Evolutionary conservation across 2,329 filamentous ascomycete genomes (phyloP).

Genomic region (Fusarium nanum): DNA sequence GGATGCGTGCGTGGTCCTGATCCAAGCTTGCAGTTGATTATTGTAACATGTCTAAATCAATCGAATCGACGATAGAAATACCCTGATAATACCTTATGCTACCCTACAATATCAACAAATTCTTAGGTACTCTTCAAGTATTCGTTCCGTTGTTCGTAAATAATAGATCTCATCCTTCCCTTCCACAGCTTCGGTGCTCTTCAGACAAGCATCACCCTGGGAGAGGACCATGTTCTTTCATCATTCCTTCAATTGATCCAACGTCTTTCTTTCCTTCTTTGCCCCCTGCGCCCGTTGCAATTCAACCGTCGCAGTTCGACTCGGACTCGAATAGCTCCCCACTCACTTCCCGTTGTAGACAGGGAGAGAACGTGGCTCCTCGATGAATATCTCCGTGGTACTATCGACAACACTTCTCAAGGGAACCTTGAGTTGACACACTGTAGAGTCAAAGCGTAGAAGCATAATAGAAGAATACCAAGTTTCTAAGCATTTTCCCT

Average conservation of each 20-base stretch:
- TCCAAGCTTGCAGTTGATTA: background rate
- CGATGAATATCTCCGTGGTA: background rate
- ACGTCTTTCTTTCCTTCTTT: background rate
- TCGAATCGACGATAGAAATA: constrained; percentile 5
- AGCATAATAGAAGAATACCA: constrained; percentile 19
- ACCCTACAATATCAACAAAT: too few relatives aligned
- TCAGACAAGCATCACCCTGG: constrained; percentile 40
- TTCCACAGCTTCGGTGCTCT: constrained; percentile 37
- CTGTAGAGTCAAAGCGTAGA: constrained; percentile 15
- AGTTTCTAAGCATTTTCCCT: constrained; percentile 6
- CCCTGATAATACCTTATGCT: background rate
- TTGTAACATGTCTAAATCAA: constrained; percentile 3
- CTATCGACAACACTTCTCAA: background rate
- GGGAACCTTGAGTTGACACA: background rate
- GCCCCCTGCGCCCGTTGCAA: constrained; percentile 17
- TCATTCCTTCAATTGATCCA: constrained; percentile 21
- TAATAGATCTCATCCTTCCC: constrained; percentile 30
- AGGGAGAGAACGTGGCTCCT: constrained; percentile 31
- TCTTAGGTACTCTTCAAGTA: constrained; percentile 15
- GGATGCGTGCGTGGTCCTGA: background rate
- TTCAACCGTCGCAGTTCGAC: constrained; percentile 10
- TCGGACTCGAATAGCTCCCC: constrained; percentile 4
- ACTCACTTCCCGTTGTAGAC: constrained; percentile 9
- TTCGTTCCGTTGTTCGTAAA: constrained; percentile 5
- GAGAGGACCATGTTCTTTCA: constrained; percentile 9